Evolutionary conservation across 148 eudicot genomes (phyloP), one percentile per base, ranked within the genome.

Genomic region (Chenopodium formosanum): DNA sequence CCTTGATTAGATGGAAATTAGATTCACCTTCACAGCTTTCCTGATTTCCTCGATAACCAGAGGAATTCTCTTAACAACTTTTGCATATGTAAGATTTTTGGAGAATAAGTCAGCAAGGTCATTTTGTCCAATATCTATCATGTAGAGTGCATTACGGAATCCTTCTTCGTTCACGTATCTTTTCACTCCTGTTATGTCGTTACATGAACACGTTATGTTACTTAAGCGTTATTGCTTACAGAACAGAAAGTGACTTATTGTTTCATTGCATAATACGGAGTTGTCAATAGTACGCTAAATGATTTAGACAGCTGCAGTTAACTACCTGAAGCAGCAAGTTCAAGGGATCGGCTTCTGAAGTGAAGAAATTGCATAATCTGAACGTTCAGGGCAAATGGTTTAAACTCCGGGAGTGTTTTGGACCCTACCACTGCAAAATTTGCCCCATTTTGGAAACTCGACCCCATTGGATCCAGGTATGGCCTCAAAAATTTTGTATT

Each of bases 111-210:
- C 90, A 65, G 94, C 85, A 46, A 96, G 84, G 82, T 96, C 98
- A 75, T 94, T 96, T 80, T 96, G 98, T 78, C 99, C 98, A 32
- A 96, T 96, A 79, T 96, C 99, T 77, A 96, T 90, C 90, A 91
- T 90, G 88, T 94, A 96, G 58, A 94, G 91, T 27, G 97, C 97
- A 73, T 81, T 75, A 11, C 77, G 79, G 79, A 94, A 92, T 23
- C 88, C 92, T 70, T 86, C 86, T 75, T 90, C 87, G 1, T 79
- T 79, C 11, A 91, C 81, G 79, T 80, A 82, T 63, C 84, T 80
- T 82, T 82, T 58, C 31, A 86, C 84, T 68, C 94, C 97, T 92
- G 83, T 47, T 25, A 72, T 25, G 34, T 48, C 20, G 48, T 47
- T 73, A 8, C 58, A 73, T 25, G 34, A 23, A 22, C 23, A 19